Conservation (phyloP, 495 filamentous ascomycete species). For the Aspergillus asperescens region DNA sequence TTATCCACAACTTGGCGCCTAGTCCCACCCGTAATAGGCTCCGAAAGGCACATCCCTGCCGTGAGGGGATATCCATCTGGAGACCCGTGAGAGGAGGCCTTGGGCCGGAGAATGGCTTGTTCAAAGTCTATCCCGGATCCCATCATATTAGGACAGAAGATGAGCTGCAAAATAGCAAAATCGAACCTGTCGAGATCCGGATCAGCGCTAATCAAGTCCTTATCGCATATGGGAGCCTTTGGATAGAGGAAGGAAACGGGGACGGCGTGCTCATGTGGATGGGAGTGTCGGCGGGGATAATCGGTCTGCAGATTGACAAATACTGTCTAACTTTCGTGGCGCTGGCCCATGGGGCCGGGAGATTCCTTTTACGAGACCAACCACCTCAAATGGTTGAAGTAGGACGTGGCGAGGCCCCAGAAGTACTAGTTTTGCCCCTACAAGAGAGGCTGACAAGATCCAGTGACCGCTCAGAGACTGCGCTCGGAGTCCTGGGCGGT, state of each 20-base stretch:
- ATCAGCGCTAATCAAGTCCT: not conserved
- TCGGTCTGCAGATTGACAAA: not conserved
- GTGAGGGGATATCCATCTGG: not conserved
- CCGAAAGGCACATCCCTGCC: conserved; percentile 1
- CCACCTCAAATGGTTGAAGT: too few relatives aligned
- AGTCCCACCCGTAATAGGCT: too few relatives aligned
- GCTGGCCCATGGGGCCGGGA: too few relatives aligned
- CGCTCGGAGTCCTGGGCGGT: too few relatives aligned
- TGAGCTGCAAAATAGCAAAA: not conserved
- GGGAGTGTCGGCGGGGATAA: not conserved
- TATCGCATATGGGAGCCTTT: not conserved
- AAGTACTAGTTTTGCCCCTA: too few relatives aligned
- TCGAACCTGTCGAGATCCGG: not conserved
- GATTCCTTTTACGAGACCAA: too few relatives aligned
- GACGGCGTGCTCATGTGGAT: conserved; percentile 3
- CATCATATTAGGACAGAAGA: not conserved
- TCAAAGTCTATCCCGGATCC: not conserved
- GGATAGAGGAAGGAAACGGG: not conserved
- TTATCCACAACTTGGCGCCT: too few relatives aligned
- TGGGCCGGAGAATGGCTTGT: not conserved
- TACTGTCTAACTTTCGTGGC: too few relatives aligned
- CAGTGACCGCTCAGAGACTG: too few relatives aligned
- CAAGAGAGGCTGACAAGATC: too few relatives aligned
- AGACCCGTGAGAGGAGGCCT: not conserved
- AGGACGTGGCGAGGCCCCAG: too few relatives aligned